Percentiles rank a stretch among this genome's conserved stretches.
Conservation (phyloP, 192 early-diverging fungal species). For the Podila verticillata region DNA sequence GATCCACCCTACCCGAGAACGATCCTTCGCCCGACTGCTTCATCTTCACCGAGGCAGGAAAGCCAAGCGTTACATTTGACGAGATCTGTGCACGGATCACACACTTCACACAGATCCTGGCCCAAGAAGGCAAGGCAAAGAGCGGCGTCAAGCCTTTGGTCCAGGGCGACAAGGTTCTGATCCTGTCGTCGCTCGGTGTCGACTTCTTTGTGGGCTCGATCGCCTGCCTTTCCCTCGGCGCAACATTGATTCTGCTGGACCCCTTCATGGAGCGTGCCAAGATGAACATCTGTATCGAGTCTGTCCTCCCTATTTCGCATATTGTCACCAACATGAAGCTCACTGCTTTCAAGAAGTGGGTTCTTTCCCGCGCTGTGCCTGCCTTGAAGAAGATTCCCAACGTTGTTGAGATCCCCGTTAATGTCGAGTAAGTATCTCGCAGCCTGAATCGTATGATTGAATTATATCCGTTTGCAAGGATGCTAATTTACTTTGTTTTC, state of each 20-base stretch:
- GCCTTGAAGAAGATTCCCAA: constrained; percentile 46
- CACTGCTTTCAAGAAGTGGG: constrained; percentile 47
- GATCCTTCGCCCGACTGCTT: constrained; percentile 47
- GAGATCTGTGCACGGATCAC: constrained; percentile 49
- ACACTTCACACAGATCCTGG: constrained; percentile 41
- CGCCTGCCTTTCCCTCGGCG: constrained; percentile 35
- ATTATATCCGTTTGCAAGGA: neutral
- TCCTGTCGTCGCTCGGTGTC: constrained; percentile 42
- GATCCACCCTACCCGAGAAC: constrained; percentile 16
- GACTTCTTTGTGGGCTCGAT: constrained; percentile 51
- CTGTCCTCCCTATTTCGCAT: constrained; percentile 41
- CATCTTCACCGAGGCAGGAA: constrained; percentile 44
- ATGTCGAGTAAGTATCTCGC: constrained; percentile 29
- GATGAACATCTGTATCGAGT: constrained; percentile 52
- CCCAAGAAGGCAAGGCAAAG: constrained; percentile 19
- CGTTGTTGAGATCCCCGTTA: constrained; percentile 42
- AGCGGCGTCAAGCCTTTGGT: constrained; percentile 14
- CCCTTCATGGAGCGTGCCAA: constrained; percentile 52
- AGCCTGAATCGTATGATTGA: no score
- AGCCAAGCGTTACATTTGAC: constrained; percentile 35
- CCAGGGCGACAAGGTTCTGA: constrained; percentile 43
- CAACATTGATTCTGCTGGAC: constrained; percentile 40
- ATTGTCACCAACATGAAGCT: constrained; percentile 52
- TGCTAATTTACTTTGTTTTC: neutral
- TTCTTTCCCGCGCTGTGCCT: constrained; percentile 42